These are phyloP conservation scores for Dichomitus squalens DNA, from an alignment of 1,284 basidiomycete genomes.

Conservation along the genomic window DNA sequence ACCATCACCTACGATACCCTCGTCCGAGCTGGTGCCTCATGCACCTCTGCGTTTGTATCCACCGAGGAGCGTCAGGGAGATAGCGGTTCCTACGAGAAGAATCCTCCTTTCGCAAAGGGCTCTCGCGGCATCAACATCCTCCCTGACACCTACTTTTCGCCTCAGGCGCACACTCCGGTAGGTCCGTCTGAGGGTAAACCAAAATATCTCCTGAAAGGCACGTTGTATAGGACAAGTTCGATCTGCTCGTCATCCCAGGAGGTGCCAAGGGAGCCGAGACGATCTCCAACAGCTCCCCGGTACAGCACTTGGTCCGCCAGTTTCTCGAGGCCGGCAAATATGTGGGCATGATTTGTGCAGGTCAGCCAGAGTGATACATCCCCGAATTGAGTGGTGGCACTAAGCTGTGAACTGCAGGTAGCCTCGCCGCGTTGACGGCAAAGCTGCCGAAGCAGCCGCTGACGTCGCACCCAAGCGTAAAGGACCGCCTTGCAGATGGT, in stretches of 20 bases:
- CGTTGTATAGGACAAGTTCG: conserved; percentile 54
- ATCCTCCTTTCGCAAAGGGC: conserved; percentile 55
- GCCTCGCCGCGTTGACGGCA: conserved; percentile 68
- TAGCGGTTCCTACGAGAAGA: conserved; percentile 12
- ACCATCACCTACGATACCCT: conserved; percentile 82
- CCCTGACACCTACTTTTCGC: conserved; percentile 63
- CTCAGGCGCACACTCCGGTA: conserved; percentile 32
- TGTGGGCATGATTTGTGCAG: conserved; percentile 86
- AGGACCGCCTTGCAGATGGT: conserved; percentile 62
- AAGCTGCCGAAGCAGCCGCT: conserved; percentile 64
- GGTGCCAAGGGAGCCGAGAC: conserved; percentile 82
- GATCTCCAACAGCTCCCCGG: conserved; percentile 58
- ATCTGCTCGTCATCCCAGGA: conserved; percentile 78
- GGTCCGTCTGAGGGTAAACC: not conserved
- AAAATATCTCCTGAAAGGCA: not conserved
- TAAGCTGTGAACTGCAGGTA: conserved; percentile 46
- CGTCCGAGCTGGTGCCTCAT: conserved; percentile 69
- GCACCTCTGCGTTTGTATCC: conserved; percentile 68
- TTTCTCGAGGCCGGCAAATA: conserved; percentile 63
- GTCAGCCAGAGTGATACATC: conserved; percentile 36
- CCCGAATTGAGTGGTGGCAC: not conserved
- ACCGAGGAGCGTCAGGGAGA: conserved; percentile 28
- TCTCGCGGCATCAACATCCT: conserved; percentile 77
- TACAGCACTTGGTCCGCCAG: conserved; percentile 66
- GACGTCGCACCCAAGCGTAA: conserved; percentile 84